Evolutionary conservation across 306 rosid genomes (phyloP).

Genomic region (Dalbergia cochinchinensis): DNA sequence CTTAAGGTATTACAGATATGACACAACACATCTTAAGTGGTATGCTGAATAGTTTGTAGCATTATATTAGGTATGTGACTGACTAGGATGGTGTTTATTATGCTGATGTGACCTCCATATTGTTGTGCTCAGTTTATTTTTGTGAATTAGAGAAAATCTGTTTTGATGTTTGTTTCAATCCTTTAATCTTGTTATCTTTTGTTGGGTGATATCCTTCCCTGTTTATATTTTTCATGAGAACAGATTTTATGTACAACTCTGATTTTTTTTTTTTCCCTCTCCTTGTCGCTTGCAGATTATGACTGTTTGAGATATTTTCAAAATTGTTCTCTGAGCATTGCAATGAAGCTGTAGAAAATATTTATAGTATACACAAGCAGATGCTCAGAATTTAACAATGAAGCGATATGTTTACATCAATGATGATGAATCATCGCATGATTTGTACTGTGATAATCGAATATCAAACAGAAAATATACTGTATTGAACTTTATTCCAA

Average conservation of each 20-base stretch:
- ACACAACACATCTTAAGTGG: slow-evolving; percentile 16
- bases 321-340: slow-evolving; percentile 42
- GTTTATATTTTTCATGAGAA: slow-evolving; percentile 31
- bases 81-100: slow-evolving; percentile 1
- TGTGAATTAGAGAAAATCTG: background rate
- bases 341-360: slow-evolving; percentile 48
- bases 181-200: slow-evolving; percentile 30
- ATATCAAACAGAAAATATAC: slow-evolving; percentile 93
- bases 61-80: slow-evolving; percentile 1
- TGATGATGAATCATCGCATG: slow-evolving; percentile 74
- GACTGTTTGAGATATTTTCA: slow-evolving; percentile 26
- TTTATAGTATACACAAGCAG: background rate
- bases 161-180: slow-evolving; percentile 19
- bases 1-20: background rate
- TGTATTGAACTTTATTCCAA: slow-evolving; percentile 86
- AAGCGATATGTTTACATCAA: slow-evolving; percentile 89
- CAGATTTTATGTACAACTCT: slow-evolving; percentile 27
- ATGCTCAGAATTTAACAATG: slow-evolving; percentile 66
- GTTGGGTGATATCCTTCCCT: slow-evolving; percentile 30
- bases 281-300: slow-evolving; percentile 36
- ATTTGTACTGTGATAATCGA: slow-evolving; percentile 78
- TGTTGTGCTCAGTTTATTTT: slow-evolving; percentile 17
- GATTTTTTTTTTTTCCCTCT: background rate
- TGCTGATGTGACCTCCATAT: slow-evolving; percentile 15
- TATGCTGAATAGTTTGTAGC: slow-evolving; percentile 11